phyloP scores from a whole-genome alignment of 805 yeast species.

The Maudiozyma pseudohumilis region DNA sequence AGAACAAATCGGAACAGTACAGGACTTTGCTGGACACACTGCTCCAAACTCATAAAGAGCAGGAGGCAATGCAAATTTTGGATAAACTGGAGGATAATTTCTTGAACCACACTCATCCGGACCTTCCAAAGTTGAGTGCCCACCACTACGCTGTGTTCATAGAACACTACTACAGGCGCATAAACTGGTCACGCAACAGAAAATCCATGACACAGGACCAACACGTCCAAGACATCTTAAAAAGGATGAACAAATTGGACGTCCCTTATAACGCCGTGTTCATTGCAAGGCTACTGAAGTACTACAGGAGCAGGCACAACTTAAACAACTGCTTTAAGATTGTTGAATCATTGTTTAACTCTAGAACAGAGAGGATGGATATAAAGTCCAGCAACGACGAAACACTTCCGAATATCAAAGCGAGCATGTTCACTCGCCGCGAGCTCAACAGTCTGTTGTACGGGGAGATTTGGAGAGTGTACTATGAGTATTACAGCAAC shows the following conservation, averaged over 20 bases:
- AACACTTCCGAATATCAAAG: conserved; percentile 2
- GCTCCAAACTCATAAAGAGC: conserved; percentile 15
- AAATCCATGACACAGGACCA: not conserved
- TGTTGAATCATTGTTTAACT: conserved; percentile 24
- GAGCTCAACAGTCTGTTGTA: conserved; percentile 21
- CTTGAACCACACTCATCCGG: conserved; percentile 6
- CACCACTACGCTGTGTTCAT: conserved; percentile 35
- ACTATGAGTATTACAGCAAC: conserved; percentile 15
- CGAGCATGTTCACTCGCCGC: conserved; percentile 6
- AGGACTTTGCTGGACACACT: conserved; percentile 22
- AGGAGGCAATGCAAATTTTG: conserved; percentile 29
- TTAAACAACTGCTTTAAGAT: conserved; percentile 27
- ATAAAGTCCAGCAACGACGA: conserved; percentile 3
- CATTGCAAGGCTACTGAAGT: conserved; percentile 31
- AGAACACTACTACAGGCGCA: conserved; percentile 20
- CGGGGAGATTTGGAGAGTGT: conserved; percentile 26
- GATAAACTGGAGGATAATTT: conserved; percentile 24
- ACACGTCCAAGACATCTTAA: conserved; percentile 1
- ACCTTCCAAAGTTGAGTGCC: conserved; percentile 33
- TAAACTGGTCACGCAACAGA: not conserved
- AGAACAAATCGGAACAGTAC: conserved; percentile 13
- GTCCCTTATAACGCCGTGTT: conserved; percentile 30
- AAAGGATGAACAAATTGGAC: conserved; percentile 22
- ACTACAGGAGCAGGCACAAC: conserved; percentile 24
- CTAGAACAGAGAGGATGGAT: conserved; percentile 12